Conservation (phyloP, 768 basidiomycete species). For the Tricholoma furcatifolium region DNA sequence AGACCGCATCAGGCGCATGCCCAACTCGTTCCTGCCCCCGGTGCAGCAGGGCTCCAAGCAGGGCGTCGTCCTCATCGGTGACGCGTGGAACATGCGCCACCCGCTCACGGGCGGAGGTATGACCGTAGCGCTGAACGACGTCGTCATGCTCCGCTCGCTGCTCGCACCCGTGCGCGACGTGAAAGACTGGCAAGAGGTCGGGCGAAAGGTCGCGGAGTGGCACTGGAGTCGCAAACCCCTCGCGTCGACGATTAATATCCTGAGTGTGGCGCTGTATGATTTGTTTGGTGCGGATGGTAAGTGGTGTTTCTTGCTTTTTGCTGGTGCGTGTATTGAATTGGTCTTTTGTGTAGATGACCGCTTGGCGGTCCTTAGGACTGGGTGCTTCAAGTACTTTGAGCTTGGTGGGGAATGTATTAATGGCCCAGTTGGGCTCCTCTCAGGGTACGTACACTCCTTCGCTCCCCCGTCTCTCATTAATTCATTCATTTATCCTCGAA, state of each 20-base stretch:
- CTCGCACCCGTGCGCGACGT: conserved; percentile 46
- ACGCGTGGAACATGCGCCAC: conserved; percentile 99
- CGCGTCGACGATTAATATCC: conserved; percentile 84
- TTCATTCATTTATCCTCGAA: neutral
- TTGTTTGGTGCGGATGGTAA: conserved; percentile 91
- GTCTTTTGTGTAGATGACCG: conserved; percentile 44
- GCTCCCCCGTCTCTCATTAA: neutral
- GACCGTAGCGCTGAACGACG: conserved; percentile 92
- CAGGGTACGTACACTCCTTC: conserved; percentile 58
- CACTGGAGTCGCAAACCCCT: conserved; percentile 86
- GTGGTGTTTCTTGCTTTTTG: conserved; percentile 34
- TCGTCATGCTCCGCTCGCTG: conserved; percentile 67
- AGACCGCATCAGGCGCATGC: conserved; percentile 87
- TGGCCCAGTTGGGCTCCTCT: conserved; percentile 87
- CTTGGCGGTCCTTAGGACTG: conserved; percentile 65
- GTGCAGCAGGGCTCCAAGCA: conserved; percentile 67
- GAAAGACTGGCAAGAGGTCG: conserved; percentile 53
- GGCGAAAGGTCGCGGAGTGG: conserved; percentile 63
- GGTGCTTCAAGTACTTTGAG: conserved; percentile 98
- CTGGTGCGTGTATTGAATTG: neutral
- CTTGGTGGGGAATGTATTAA: conserved; percentile 84
- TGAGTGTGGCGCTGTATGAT: conserved; percentile 92
- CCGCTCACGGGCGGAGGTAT: conserved; percentile 98
- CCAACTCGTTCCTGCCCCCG: conserved; percentile 90
- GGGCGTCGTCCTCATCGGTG: conserved; percentile 85